phyloP scores from a whole-genome alignment of 1,284 basidiomycete species.

The Erythrobasidium hasegawianum region DNA sequence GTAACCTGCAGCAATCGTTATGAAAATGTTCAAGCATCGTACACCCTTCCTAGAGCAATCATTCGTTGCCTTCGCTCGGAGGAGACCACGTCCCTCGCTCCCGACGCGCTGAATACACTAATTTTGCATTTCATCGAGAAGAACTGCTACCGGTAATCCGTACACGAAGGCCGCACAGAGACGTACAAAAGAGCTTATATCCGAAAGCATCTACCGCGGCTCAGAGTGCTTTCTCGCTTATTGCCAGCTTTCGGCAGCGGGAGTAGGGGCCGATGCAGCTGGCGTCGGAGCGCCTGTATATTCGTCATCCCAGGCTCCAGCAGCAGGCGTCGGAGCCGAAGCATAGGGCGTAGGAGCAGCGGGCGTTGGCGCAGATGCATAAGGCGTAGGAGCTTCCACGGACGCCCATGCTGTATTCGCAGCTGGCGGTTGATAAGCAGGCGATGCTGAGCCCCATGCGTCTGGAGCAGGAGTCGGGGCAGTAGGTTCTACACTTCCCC shows the following conservation, averaged over 20 bases:
- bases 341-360: conserved; percentile 43
- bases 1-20: too few relatives aligned
- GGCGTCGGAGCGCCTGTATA: conserved; percentile 38
- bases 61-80: too few relatives aligned
- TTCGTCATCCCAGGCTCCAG: conserved; percentile 23
- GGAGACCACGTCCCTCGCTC: too few relatives aligned
- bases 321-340: conserved; percentile 42
- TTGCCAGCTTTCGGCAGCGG: conserved; percentile 45
- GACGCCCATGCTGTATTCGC: conserved; percentile 16
- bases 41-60: too few relatives aligned
- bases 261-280: conserved; percentile 53
- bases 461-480: neutral
- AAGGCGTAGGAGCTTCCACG: conserved; percentile 39
- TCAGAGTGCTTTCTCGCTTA: neutral
- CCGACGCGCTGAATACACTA: too few relatives aligned
- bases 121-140: too few relatives aligned
- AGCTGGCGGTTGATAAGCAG: conserved; percentile 14
- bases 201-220: too few relatives aligned
- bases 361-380: conserved; percentile 41
- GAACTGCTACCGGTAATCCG: too few relatives aligned
- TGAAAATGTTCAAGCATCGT: too few relatives aligned
- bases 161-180: too few relatives aligned
- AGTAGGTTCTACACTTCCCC: conserved; percentile 10
- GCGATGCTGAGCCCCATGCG: conserved; percentile 26
- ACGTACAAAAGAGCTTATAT: too few relatives aligned